Evolutionary conservation across 306 rosid genomes (phyloP), one percentile per base, ranked within the genome.

Genomic region (Gleditsia sinensis): DNA sequence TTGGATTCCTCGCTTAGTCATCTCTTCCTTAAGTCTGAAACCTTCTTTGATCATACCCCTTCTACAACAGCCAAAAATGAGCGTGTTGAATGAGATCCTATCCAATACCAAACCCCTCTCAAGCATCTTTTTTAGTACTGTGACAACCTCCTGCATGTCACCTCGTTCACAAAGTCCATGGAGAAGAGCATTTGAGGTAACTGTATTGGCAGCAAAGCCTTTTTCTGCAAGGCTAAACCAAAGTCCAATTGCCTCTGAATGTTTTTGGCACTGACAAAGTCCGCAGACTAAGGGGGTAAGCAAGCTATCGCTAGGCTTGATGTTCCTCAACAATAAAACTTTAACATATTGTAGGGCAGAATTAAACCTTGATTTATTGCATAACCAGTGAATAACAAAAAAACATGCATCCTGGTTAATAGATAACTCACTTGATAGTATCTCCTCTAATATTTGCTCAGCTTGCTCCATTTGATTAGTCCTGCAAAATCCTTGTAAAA

Each of bases 171-270:
- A 85, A 71, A 91, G 90, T 58, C 93, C 91, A 73, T 86, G 81
- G 49, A 88, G 85, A 75, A 91, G 87, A 55, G 90, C 86, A 30
- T 91, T 91, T 30, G 92, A 91, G 82, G 91, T 80, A 2, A 53
- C 68, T 1, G 82, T 83, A 84, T 89, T 88, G n/a, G 85, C 81
- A 27, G 90, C 66, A 75, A 80, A 74, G 77, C 91, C 93, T 63
- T 79, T 85, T 51, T 69, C 83, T 28, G 77, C 91, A 60, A 88
- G 79, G 69, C 68, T 74, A 85, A 86, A 85, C 96, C 96, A 91
- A 83, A 91, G 91, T 33, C 82, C 80, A 67, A 62, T 67, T 27
- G 93, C 96, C 40, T 88, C 85, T 14, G 64, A 71, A 73, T 86
- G 90, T 43, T 83, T 88, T 51, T 69, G 75, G 62, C 74, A 72